These are phyloP conservation scores for Paecilomyces dactylethromorphus DNA, from an alignment of 2,329 filamentous ascomycete species.

Conservation along the genomic window DNA sequence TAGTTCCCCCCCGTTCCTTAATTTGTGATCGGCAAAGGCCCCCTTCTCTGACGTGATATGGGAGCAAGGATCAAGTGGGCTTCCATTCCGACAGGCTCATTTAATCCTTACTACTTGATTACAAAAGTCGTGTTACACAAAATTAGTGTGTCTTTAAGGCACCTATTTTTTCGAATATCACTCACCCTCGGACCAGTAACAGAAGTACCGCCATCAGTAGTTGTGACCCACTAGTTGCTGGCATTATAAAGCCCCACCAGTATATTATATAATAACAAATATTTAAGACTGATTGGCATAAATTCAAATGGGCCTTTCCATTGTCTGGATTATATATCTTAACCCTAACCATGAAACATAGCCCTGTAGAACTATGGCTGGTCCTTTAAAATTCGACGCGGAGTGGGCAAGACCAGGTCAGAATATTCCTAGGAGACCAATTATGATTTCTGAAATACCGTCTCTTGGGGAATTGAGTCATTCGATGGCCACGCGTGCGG, in stretches of 20 bases:
- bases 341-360: too few species aligned
- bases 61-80: not conserved
- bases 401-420: too few species aligned
- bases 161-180: not conserved
- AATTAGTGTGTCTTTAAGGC: not conserved
- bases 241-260: not conserved
- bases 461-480: constrained; percentile 10
- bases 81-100: too few species aligned
- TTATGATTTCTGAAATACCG: constrained; percentile 4
- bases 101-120: not conserved
- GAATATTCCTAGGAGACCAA: not conserved
- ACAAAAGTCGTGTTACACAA: not conserved
- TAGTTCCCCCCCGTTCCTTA: not conserved
- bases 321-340: too few species aligned
- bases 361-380: too few species aligned
- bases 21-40: not conserved
- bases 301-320: constrained; percentile 7
- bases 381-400: too few species aligned
- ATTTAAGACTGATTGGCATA: not conserved
- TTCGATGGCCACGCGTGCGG: constrained; percentile 5
- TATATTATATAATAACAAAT: not conserved
- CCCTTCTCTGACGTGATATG: not conserved
- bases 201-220: not conserved
- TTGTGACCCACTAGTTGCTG: not conserved
- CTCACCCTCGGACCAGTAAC: not conserved